Base-by-base conservation (phyloP, 352 stramenopile species). In the Achlya hypogyna region DNA sequence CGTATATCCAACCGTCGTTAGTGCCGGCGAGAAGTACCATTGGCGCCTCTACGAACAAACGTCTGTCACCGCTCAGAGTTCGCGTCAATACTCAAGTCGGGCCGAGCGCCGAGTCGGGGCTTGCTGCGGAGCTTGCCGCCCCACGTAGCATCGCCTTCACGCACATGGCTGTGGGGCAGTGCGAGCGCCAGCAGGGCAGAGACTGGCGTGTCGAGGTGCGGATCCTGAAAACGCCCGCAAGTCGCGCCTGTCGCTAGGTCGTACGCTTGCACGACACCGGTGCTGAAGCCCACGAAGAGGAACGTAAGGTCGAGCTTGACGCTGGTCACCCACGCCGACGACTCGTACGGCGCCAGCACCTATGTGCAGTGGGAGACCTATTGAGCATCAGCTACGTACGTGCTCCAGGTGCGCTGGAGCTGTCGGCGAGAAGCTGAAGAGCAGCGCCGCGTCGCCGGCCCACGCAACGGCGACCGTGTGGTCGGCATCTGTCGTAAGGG, bases 81-180 rank as follows among this genome's bases (percentile, higher is more conserved):
- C 14, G n/a, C 51, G 5, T 1, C 34, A 59, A 31, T 22, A 38
- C 9, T 6, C 18, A 40, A 18, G 25, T n/a, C n/a, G 4, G 51
- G 14, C 8, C 22, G 51, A 20, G 51, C 8, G 18, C 16, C 51
- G 22, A 40, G n/a, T 14, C 4, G n/a, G 4, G 51, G 2, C 22
- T 59, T 59, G 16, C 35, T 52, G 12, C 34, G 40, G 2, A 64
- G 23, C 32, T 32, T 64, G 9, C 54, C 54, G n/a, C 54, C 54
- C 54, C 54, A 64, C 23, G 38, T 27, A 28, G 14, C n/a, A 6
- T 45, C 29, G 22, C 22, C 14, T 35, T 58, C 29, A 10, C 51
- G 51, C 22, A 31, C 34, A n/a, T 49, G 32, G 22, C 4, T 16
- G 32, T 16, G 16, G 23, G 22, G 52, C 4, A 53, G 29, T 9